Percentiles rank a stretch among this genome's conserved stretches.
Evolutionary conservation across 2,329 filamentous ascomycete species (phyloP).

Genomic region (Clonostachys sp.): DNA sequence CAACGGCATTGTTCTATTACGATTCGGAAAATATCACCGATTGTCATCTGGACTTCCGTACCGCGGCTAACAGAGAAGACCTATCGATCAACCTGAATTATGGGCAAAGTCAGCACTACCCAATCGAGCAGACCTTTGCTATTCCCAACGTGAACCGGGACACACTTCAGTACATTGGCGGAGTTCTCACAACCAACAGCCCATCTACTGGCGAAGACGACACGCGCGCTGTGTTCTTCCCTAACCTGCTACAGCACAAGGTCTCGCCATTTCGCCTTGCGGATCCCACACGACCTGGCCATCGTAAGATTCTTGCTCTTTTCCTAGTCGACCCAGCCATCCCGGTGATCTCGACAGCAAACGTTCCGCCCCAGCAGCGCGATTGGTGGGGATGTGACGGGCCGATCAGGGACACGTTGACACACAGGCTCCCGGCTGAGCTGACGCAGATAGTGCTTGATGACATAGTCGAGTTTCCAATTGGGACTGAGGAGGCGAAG

Average conservation of each 20-base stretch:
- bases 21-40: conserved; percentile 56
- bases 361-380: conserved; percentile 36
- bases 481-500: conserved; percentile 13
- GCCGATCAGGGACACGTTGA: background rate
- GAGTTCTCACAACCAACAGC: conserved; percentile 36
- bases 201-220: no score
- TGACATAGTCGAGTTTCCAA: conserved; percentile 11
- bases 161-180: conserved; percentile 33
- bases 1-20: conserved; percentile 59
- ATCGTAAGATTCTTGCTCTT: conserved; percentile 54
- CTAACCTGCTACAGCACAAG: conserved; percentile 47
- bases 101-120: conserved; percentile 23
- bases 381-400: conserved; percentile 23
- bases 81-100: conserved; percentile 11
- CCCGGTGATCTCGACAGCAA: conserved; percentile 35
- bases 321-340: conserved; percentile 55
- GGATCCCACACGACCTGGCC: conserved; percentile 47
- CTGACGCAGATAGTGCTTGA: conserved; percentile 11
- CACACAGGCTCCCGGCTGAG: conserved; percentile 10
- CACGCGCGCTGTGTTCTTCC: conserved; percentile 47
- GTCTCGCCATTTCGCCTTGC: conserved; percentile 45
- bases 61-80: conserved; percentile 18
- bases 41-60: conserved; percentile 44
- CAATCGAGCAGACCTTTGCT: conserved; percentile 27
- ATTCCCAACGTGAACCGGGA: conserved; percentile 8